Base-by-base conservation (phyloP, 2,329 filamentous ascomycete species). In the Teratosphaeria zuluensis region DNA sequence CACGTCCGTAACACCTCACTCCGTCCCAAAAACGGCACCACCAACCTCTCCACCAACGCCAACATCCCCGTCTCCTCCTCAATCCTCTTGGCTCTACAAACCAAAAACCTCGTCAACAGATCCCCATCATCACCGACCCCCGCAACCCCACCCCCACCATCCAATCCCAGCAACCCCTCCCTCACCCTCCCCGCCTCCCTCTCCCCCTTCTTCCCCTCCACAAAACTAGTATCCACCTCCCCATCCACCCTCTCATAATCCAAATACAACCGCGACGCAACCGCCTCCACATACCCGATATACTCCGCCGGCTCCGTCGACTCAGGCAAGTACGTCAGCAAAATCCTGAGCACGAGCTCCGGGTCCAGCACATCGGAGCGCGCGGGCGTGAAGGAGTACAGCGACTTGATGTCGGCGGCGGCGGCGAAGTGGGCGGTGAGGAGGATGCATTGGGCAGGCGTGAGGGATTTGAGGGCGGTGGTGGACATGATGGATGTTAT, bases 271-370 rank as follows among this genome's bases (percentile, higher is more conserved):
- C 76, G 77, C 4, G 75, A 74, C 48, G 76, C 78, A 61, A 91
- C 74, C 56, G 84, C 79, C 65, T 81, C 73, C 19, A 91, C 68
- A 56, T 89, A 81, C 14, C 76, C 75, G 19, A 83, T 76, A 69
- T 92, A 92, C 53, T 77, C 70, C n/a, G 73, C 74, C 4, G 89
- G 84, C 4, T 81, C 81, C 4, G 84, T 69, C 51, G 81, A 86
- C 72, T 92, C 89, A 30, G 90, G 90, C 0, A 95, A 79, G 69
- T 87, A 89, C 21, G 86, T 89, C 53, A 95, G 80, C 24, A 95
- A 75, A 56, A 94, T 84, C 52, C 87, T 84, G 59, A 94, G 78
- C 28, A 89, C 70, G 14, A 90, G 75, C 58, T 88, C 83, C 52
- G 81, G 80, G 31, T 81, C 78, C 57, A 94, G 77, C 42, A 85